Evolutionary conservation across 768 basidiomycete species (phyloP), one percentile per base, ranked within the genome.

Genomic region (Tylopilus cervinicoccineus): DNA sequence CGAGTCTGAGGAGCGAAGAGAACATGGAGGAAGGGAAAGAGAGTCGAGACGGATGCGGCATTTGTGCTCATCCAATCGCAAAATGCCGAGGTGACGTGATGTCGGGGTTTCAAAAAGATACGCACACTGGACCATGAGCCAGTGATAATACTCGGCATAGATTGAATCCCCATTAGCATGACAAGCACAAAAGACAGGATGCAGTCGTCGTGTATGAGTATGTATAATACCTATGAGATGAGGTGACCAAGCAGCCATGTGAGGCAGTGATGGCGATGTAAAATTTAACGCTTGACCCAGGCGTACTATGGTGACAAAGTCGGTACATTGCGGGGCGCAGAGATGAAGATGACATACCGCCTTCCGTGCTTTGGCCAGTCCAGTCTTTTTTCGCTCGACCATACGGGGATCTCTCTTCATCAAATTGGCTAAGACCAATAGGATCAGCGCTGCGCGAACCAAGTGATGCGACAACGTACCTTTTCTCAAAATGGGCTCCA

Each of bases 371-470:
- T 96, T 96, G 51, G 87, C 81, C 60, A 82, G 68, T 49, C 91
- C 91, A 14, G 95, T 90, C 79, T 99, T 99, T 75, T 99, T 99
- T 59, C 95, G 79, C 72, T 99, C 95, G 26, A 96, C 94, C 90
- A 95, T 90, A 69, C 96, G 86, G 38, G 93, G 92, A 75, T 99
- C 95, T 59, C 94, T 83, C 66, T 83, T 81, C 49, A 92, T 70
- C 39, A 94, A 72, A 73, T 91, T 86, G 50, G 89, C 94, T 96
- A 63, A 16, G 19, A 26, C 38, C 17, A 26, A 17, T 19, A 32
- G 27, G 49, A 42, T 45, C 38, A 53, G 22, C 13, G 12, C 2
- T 1, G 11, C 29, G 29, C 17, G 10, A 26, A 29, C 11, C 12
- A 7, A 43, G 13, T 2, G 1, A 4, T 6, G 33, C 26, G 28